phyloP scores from a whole-genome alignment of 2,329 filamentous ascomycete genomes.

The Ophiostoma populinum region DNA sequence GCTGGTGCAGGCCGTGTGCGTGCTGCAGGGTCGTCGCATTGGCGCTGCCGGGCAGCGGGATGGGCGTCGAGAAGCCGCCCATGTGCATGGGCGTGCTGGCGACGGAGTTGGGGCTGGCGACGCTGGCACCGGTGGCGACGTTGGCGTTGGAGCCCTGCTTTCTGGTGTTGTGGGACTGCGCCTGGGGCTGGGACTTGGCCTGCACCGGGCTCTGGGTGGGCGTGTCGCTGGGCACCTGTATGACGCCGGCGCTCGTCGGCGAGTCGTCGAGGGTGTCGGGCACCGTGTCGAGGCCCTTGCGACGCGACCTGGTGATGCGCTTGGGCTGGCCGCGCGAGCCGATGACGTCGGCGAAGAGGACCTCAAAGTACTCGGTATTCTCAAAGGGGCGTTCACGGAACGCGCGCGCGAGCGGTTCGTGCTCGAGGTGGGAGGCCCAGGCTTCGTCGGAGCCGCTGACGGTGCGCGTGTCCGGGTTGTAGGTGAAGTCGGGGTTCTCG shows the following conservation, averaged over 20 bases:
- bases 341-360: slow-evolving; percentile 41
- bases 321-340: slow-evolving; percentile 42
- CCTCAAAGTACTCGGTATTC: slow-evolving; percentile 42
- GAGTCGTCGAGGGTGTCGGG: slow-evolving; percentile 21
- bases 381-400: slow-evolving; percentile 40
- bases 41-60: neutral
- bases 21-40: slow-evolving; percentile 1
- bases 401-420: slow-evolving; percentile 39
- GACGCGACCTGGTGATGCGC: slow-evolving; percentile 36
- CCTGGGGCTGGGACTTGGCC: neutral
- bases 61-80: neutral
- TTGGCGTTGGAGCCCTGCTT: neutral
- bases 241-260: slow-evolving; percentile 28
- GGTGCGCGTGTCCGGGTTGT: slow-evolving; percentile 30
- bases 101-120: slow-evolving; percentile 4
- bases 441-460: slow-evolving; percentile 39
- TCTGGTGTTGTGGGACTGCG: neutral
- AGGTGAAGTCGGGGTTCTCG: slow-evolving; percentile 39
- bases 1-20: neutral
- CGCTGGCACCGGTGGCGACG: neutral
- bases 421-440: slow-evolving; percentile 40
- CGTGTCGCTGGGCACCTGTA: slow-evolving; percentile 26
- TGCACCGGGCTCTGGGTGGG: neutral
- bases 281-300: slow-evolving; percentile 29
- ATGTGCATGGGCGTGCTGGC: slow-evolving; percentile 9